A percentile compares a stretch with the other conserved stretches of the same genome.
Evolutionary conservation across 1,139 yeast species (phyloP).

Genomic region (Taphrina deformans): DNA sequence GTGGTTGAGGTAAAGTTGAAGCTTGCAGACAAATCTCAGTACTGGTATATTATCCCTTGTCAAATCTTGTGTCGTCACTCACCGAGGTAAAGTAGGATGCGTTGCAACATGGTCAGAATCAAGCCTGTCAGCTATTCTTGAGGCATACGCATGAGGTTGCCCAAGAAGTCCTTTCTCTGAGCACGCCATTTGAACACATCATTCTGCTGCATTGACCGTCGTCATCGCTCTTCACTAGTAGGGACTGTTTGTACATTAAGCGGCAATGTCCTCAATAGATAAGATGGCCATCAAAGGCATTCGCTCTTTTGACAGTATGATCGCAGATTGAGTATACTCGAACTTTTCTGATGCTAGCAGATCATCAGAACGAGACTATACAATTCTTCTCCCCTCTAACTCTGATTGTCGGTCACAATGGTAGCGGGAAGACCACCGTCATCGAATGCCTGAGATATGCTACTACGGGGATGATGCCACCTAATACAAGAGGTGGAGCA

Average conservation of each 20-base stretch:
- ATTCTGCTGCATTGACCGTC: too few relatives aligned
- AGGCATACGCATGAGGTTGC: too few relatives aligned
- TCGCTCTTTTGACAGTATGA: slow-evolving; percentile 79
- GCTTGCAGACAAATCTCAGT: too few relatives aligned
- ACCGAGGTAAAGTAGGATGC: too few relatives aligned
- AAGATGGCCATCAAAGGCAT: slow-evolving; percentile 87
- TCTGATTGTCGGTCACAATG: slow-evolving; percentile 92
- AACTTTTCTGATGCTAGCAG: neutral
- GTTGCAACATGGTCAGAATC: too few relatives aligned
- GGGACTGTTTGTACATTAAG: neutral
- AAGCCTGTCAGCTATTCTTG: too few relatives aligned
- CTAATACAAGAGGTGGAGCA: slow-evolving; percentile 94
- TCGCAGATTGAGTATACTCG: neutral
- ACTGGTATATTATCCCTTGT: too few relatives aligned
- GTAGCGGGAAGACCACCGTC: slow-evolving; percentile 97
- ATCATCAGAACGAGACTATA: slow-evolving; percentile 59
- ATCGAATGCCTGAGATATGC: slow-evolving; percentile 93
- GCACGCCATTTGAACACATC: neutral
- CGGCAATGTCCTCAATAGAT: slow-evolving; percentile 38
- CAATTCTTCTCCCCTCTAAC: slow-evolving; percentile 90
- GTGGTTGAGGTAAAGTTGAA: too few relatives aligned
- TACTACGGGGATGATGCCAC: slow-evolving; percentile 94
- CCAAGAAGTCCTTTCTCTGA: too few relatives aligned
- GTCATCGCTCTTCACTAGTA: too few relatives aligned
- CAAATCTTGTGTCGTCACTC: too few relatives aligned